Evolutionary conservation across 176 grass and related monocot genomes (phyloP).

Genomic region (Oryza meyeriana): DNA sequence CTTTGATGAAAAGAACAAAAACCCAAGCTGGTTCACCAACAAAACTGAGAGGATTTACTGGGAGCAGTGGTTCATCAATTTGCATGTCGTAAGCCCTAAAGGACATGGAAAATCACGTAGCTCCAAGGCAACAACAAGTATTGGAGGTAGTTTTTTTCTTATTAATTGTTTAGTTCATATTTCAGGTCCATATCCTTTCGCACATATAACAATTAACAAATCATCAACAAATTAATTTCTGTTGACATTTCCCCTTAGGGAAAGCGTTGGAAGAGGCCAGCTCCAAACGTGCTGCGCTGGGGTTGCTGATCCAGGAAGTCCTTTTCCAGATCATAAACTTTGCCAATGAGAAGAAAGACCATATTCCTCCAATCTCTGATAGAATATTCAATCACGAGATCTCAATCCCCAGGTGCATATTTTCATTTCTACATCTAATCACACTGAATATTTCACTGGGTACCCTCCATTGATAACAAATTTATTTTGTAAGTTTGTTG

Average conservation of each 20-base stretch:
- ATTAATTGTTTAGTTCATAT: background rate
- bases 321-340: constrained; percentile 92
- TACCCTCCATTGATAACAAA: background rate
- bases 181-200: background rate
- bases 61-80: constrained; percentile 93
- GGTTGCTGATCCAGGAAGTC: constrained; percentile 57
- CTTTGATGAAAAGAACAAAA: constrained; percentile 77
- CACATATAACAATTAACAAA: background rate
- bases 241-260: constrained; percentile 36
- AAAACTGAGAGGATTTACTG: constrained; percentile 80
- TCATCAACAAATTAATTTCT: background rate
- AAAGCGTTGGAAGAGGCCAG: constrained; percentile 70
- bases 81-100: constrained; percentile 68
- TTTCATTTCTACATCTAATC: constrained; percentile 1
- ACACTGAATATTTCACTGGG: background rate
- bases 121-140: constrained; percentile 50
- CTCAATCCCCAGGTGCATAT: constrained; percentile 71
- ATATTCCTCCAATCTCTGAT: constrained; percentile 73
- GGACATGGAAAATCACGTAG: constrained; percentile 50
- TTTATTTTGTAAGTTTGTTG: constrained; percentile 5
- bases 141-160: constrained; percentile 43
- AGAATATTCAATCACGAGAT: constrained; percentile 93
- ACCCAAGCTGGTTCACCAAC: constrained; percentile 77
- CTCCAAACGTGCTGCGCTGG: constrained; percentile 61
- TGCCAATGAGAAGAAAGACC: constrained; percentile 90